These are phyloP conservation scores for Penicillium samsonianum DNA, from an alignment of 495 filamentous ascomycete species.

Conservation along the genomic window DNA sequence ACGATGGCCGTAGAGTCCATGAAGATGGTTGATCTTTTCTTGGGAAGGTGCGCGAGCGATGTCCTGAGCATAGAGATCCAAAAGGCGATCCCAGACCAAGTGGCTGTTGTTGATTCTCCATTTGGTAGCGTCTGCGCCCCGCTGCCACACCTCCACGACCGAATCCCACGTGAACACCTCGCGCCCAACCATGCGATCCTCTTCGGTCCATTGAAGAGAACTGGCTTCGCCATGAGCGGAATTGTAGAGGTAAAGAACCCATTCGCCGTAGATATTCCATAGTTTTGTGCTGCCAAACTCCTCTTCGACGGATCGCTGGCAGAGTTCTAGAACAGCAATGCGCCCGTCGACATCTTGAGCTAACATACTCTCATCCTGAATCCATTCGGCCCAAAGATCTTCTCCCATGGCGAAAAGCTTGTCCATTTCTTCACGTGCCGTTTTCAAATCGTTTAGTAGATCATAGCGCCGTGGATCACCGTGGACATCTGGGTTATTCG, in stretches of 20 bases:
- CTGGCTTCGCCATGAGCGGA: conserved; percentile 57
- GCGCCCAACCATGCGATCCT: conserved; percentile 70
- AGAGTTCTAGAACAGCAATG: conserved; percentile 80
- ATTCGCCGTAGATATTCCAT: conserved; percentile 88
- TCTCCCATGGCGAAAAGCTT: conserved; percentile 67
- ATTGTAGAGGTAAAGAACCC: conserved; percentile 73
- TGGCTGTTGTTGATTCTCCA: conserved; percentile 85
- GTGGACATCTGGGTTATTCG: conserved; percentile 48
- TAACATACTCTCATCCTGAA: conserved; percentile 62
- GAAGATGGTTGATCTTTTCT: conserved; percentile 64
- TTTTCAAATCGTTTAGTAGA: conserved; percentile 61
- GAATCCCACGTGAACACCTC: conserved; percentile 79
- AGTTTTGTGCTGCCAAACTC: conserved; percentile 82
- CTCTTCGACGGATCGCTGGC: conserved; percentile 73
- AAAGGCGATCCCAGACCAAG: conserved; percentile 81
- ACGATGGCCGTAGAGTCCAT: conserved; percentile 68
- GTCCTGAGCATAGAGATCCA: conserved; percentile 62
- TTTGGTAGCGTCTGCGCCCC: conserved; percentile 73
- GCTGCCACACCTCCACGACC: conserved; percentile 76
- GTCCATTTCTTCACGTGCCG: conserved; percentile 66
- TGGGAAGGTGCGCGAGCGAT: conserved; percentile 55
- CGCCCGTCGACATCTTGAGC: conserved; percentile 63
- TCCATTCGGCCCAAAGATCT: conserved; percentile 64
- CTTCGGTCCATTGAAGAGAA: conserved; percentile 67
- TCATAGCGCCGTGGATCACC: conserved; percentile 55